phyloP scores from a whole-genome alignment of 139 green algal species.

The Closterium sp. region DNA sequence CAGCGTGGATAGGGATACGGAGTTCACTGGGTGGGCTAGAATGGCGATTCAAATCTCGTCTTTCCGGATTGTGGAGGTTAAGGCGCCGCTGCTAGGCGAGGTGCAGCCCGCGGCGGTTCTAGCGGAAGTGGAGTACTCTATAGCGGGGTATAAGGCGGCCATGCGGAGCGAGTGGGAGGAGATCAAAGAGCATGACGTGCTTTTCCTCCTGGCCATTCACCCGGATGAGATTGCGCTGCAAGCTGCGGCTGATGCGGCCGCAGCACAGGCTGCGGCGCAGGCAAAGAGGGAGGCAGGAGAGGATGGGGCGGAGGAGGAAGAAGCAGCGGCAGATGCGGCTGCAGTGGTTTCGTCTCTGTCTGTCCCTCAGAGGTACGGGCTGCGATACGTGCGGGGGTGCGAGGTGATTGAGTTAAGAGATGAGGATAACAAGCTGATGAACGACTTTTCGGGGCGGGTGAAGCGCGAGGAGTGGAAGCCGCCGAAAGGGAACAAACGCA shows the following conservation, averaged over 20 bases:
- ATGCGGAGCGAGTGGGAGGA: conserved; percentile 88
- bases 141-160: conserved; percentile 57
- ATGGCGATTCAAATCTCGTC: conserved; percentile 78
- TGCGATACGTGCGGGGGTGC: conserved; percentile 78
- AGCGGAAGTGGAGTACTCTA: conserved; percentile 75
- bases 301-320: background rate
- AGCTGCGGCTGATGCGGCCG: background rate
- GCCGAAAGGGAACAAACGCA: conserved; percentile 71
- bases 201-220: conserved; percentile 85
- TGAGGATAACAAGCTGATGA: conserved; percentile 79
- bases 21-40: conserved; percentile 79
- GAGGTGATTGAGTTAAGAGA: conserved; percentile 80
- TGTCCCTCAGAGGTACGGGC: conserved; percentile 63
- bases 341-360: background rate
- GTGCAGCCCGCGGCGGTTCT: conserved; percentile 77
- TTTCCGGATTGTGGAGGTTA: conserved; percentile 74
- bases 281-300: background rate
- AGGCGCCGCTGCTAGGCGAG: conserved; percentile 82
- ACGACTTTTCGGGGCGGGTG: conserved; percentile 86
- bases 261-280: background rate
- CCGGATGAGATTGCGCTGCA: conserved; percentile 3
- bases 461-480: conserved; percentile 68
- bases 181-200: conserved; percentile 88
- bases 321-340: background rate
- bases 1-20: background rate